Conservation (phyloP, 345 rosid species). For the Moricandia moricandioides region DNA sequence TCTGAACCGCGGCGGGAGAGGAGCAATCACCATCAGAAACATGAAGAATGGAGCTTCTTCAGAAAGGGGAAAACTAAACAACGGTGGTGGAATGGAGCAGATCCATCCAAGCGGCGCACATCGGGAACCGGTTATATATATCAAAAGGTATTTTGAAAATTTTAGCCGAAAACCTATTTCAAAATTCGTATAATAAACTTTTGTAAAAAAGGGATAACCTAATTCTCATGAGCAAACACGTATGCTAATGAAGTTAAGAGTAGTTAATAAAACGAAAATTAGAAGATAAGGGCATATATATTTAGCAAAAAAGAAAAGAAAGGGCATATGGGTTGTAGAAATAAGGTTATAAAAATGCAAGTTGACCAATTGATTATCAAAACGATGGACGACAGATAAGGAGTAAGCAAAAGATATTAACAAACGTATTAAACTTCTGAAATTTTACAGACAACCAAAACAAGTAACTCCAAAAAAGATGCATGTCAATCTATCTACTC, state of each 20-base stretch:
- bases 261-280: not conserved
- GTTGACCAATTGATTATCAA: constrained; percentile 26
- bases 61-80: too few relatives aligned
- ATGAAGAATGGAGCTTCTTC: too few relatives aligned
- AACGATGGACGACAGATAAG: constrained; percentile 3
- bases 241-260: not conserved
- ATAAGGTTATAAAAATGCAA: constrained; percentile 19
- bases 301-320: constrained; percentile 2
- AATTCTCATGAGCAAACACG: not conserved
- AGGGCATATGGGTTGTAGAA: not conserved
- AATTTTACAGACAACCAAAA: constrained; percentile 28
- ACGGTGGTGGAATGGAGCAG: too few relatives aligned
- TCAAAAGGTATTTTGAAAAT: not conserved
- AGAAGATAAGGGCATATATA: not conserved
- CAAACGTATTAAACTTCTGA: constrained; percentile 13
- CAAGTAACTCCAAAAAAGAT: constrained; percentile 25
- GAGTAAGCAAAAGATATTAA: constrained; percentile 16
- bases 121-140: too few relatives aligned
- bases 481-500: constrained; percentile 25
- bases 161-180: not conserved
- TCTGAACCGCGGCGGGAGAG: too few relatives aligned
- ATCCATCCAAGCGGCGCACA: too few relatives aligned
- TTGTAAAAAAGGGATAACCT: not conserved
- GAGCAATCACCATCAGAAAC: too few relatives aligned
- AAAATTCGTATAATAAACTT: not conserved